Evolutionary conservation across 1,284 basidiomycete genomes (phyloP), one percentile per base, ranked within the genome.

Genomic region (Irpex rosettiformis): DNA sequence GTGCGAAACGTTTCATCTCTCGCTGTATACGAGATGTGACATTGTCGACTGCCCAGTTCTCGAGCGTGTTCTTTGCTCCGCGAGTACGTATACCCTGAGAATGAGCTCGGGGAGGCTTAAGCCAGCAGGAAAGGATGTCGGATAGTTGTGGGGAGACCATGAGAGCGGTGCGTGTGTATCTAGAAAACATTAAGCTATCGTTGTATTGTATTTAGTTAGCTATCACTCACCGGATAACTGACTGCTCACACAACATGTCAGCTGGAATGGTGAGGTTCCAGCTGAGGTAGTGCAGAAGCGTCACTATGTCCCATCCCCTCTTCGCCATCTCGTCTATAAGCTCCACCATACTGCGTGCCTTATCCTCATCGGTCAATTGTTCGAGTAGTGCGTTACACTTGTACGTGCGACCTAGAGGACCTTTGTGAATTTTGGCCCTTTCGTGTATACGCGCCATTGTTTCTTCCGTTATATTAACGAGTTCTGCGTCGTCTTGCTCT

Each of bases 101-200:
- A 30, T 53, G 52, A 4, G 28, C 24, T 22, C 62, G 63, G n/a
- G 70, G 70, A 3, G 70, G 70, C 18, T 61, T 65, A 43, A 63
- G 61, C 68, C 73, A 75, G 5, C 64, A 62, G 18, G 59, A 28
- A 1, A 75, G 61, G 33, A 75, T 70, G 1, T 16, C 37, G 2
- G 67, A 64, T 21, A 76, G 68, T 56, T 70, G 65, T 0, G 55
- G 53, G 48, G 67, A 68, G 16, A 60, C 49, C 61, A 75, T 62
- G 4, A 75, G 60, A 4, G 61, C 56, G 2, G 69, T 68, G 3
- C 69, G 59, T 24, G 61, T 65, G 55, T 58, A 65, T 37, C 42
- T 45, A 7, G 42, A 45, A 7, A 21, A n/a, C 16, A 45, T 6
- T 37, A 16, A 16, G 33, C 33, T 7, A 6, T 7, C 33, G 16